Conservation (phyloP, 2,329 filamentous ascomycete genomes). For the Tolypocladium inflatum region DNA sequence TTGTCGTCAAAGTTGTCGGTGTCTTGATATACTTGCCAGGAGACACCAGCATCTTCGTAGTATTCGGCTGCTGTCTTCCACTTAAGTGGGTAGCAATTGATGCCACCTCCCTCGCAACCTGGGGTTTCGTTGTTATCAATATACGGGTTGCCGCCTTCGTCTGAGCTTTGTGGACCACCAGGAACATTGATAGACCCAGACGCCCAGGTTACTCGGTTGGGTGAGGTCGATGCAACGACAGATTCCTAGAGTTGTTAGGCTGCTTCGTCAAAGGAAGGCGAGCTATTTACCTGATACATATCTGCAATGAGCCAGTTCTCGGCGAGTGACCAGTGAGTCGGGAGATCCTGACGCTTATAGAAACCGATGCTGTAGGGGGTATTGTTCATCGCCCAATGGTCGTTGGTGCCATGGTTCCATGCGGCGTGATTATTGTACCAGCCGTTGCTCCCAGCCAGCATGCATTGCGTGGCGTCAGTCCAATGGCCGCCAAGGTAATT, state of each 20-base stretch:
- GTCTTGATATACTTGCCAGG: conserved; percentile 42
- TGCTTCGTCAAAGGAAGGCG: conserved; percentile 12
- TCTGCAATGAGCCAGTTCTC: conserved; percentile 45
- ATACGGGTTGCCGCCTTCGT: conserved; percentile 33
- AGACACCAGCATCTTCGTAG: conserved; percentile 35
- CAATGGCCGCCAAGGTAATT: conserved; percentile 43
- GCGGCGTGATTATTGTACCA: conserved; percentile 43
- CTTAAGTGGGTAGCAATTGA: conserved; percentile 43
- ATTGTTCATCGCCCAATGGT: conserved; percentile 44
- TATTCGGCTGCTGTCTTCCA: conserved; percentile 43
- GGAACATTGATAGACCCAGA: conserved; percentile 42
- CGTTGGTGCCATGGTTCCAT: conserved; percentile 39
- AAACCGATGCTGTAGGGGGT: conserved; percentile 44
- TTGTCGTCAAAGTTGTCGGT: conserved; percentile 45
- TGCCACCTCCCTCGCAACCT: conserved; percentile 28
- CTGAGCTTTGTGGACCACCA: conserved; percentile 28
- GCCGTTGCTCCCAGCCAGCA: conserved; percentile 39
- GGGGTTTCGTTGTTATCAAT: conserved; percentile 41
- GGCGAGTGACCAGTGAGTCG: conserved; percentile 43
- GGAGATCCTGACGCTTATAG: conserved; percentile 40
- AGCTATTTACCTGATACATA: conserved; percentile 40
- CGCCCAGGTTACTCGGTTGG: conserved; percentile 41
- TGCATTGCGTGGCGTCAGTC: conserved; percentile 43
- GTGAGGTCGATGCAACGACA: conserved; percentile 41
- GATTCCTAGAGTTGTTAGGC: conserved; percentile 21